Base-by-base conservation (phyloP, 2,329 filamentous ascomycete species). In the Sarocladiaceae sp. region DNA sequence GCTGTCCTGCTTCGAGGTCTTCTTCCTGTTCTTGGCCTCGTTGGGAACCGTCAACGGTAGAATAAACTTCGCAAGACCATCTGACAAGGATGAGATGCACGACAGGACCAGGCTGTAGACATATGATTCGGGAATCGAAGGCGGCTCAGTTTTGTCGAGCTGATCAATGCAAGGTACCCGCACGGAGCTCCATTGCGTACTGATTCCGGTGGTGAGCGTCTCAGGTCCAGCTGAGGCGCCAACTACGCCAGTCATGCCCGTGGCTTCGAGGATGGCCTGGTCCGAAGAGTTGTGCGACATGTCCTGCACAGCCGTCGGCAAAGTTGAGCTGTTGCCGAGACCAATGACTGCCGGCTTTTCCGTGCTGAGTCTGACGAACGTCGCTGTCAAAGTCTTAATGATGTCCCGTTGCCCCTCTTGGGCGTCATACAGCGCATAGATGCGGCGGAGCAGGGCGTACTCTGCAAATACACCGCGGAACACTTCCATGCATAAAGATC, bases 261-360 rank as follows among this genome's bases (percentile, higher is more conserved):
- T 88, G 20, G 89, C 86, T 64, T 97, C 91, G 6, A 95, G 73
- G 53, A 93, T 84, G n/a, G 85, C 86, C 62, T 91, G 87, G 49
- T 96, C 89, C 21, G 82, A 78, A 1, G 80, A 76, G 3, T 70
- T 67, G 32, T 79, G 76, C 41, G 72, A 71, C 33, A 68, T 72
- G 26, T 73, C 72, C 34, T 74, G 72, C 4, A 77, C 74, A 15
- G 76, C 33, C 0, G 77, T 75, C 5, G 93, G 89, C 26, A 91
- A 78, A 1, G 88, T 90, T 1, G 93, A 97, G 53, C 95, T 88
- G 50, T 87, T 83, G 4, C 90, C 84, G 3, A 97, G 76, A 0
- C 93, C 93, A 49, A 98, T 97, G 20, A 95, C 73, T 0, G 78
- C 70, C 1, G 93, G 93, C 56, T 89, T 95, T 58, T 98, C 93